phyloP scores from a whole-genome alignment of 441 rosid genomes.

The Erodium trifolium region DNA sequence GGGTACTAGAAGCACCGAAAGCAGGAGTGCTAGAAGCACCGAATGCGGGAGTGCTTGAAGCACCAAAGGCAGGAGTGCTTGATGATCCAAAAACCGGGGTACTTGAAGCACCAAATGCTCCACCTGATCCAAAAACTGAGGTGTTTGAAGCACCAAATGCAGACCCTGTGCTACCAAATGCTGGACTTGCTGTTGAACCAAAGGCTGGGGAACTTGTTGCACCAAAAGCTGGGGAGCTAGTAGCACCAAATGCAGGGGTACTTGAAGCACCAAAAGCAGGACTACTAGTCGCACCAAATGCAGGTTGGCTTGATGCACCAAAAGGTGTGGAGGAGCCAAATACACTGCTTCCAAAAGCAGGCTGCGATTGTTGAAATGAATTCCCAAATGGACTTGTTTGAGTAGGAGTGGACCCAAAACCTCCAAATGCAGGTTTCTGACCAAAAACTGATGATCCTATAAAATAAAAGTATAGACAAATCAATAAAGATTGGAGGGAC shows the following conservation, averaged over 20 bases:
- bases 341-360: conserved; percentile 58
- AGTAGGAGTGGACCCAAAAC: conserved; percentile 54
- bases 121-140: conserved; percentile 30
- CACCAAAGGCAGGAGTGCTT: too few relatives aligned
- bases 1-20: conserved; percentile 24
- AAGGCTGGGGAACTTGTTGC: conserved; percentile 41
- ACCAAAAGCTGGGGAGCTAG: conserved; percentile 45
- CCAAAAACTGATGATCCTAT: conserved; percentile 55
- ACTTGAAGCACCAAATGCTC: conserved; percentile 30
- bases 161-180: conserved; percentile 18
- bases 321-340: conserved; percentile 36
- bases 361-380: conserved; percentile 72
- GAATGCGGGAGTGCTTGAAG: too few relatives aligned
- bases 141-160: conserved; percentile 38
- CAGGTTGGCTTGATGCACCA: conserved; percentile 23
- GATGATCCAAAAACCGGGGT: too few relatives aligned
- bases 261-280: conserved; percentile 46
- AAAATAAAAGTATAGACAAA: background rate
- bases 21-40: too few relatives aligned
- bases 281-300: conserved; percentile 34
- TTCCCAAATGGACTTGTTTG: conserved; percentile 72
- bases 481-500: conserved; percentile 3
- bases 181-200: conserved; percentile 40
- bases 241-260: background rate
- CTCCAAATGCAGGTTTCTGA: conserved; percentile 66